Percentiles rank a stretch among this genome's conserved stretches.
Conservation (phyloP, 495 filamentous ascomycete species). For the Tuber borchii region DNA sequence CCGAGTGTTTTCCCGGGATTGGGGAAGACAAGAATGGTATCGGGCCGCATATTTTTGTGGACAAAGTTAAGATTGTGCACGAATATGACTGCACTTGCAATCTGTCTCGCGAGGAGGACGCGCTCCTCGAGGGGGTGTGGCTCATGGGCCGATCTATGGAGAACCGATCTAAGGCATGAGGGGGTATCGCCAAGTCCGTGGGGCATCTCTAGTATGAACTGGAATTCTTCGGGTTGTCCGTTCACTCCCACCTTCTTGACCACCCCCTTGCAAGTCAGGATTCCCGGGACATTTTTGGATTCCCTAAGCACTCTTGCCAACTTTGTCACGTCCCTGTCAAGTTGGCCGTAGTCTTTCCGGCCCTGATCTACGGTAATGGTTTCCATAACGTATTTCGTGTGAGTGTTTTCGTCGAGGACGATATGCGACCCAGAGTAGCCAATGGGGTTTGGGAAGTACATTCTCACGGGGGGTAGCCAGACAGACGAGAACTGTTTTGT, state of each 20-base stretch:
- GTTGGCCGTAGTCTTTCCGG: not conserved
- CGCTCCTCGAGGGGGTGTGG: slow-evolving; percentile 40
- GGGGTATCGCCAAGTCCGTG: slow-evolving; percentile 5
- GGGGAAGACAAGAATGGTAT: slow-evolving; percentile 49
- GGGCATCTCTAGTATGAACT: slow-evolving; percentile 34
- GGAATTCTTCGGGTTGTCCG: slow-evolving; percentile 9
- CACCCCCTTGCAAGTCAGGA: slow-evolving; percentile 49
- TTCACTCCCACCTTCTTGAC: slow-evolving; percentile 24
- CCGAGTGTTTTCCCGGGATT: slow-evolving; percentile 28
- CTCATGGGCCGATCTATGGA: slow-evolving; percentile 32
- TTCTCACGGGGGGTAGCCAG: slow-evolving; percentile 3
- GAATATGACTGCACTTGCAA: slow-evolving; percentile 48
- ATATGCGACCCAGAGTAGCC: slow-evolving; percentile 25
- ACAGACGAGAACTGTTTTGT: not conserved
- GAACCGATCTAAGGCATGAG: slow-evolving; percentile 33
- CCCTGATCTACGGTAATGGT: slow-evolving; percentile 3
- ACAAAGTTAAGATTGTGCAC: slow-evolving; percentile 52
- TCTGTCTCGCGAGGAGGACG: slow-evolving; percentile 46
- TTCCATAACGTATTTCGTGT: slow-evolving; percentile 6
- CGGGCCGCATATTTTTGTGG: slow-evolving; percentile 56
- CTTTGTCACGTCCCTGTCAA: slow-evolving; percentile 42
- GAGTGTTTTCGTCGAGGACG: slow-evolving; percentile 34
- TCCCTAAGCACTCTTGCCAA: slow-evolving; percentile 44
- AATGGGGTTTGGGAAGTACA: slow-evolving; percentile 24
- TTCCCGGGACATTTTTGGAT: slow-evolving; percentile 44